Base-by-base conservation (phyloP, 1,284 basidiomycete species). In the Ceratobasidium sp. region DNA sequence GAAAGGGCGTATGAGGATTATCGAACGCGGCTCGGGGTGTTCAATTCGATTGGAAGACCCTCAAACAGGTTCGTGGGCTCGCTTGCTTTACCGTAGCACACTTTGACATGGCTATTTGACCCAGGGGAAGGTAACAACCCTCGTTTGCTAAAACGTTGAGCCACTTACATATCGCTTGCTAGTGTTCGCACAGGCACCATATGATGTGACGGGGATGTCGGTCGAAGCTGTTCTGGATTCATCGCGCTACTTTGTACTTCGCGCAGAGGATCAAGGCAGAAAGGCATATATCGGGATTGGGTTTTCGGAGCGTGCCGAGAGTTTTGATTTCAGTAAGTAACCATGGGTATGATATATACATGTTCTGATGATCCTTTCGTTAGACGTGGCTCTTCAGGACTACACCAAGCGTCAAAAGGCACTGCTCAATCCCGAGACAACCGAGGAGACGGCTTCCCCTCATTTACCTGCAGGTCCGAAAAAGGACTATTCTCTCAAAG, bases 151-250 rank as follows among this genome's bases (percentile, higher is more conserved):
- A 29, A 15, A 8, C 22, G 32, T 43, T 37, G 17, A 13, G n/a
- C 52, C 29, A 19, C 43, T 44, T 3, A 69, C 43, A 67, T 25
- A 29, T 77, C 69, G 52, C 17, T 57, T 32, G 52, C 40, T 78
- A 95, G 92, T 96, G 64, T 99, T 99, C 84, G 98, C 97, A 37
- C 91, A 91, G 80, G 91, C 95, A 11, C 91, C 91, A n/a, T 99
- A 99, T 83, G 92, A 95, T 81, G 88, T 92, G 11, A 86, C 89
- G 44, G 91, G 91, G 61, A 92, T 95, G 6, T 91, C 91, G 37
- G 95, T 99, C 22, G 98, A 99, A 82, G 94, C 96, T 7, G 97
- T 99, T 6, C 88, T 99, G 34, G 97, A 99, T 84, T 97, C 95
- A 0, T 97, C 95, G 9, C 90, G 97, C 64, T 99, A 99, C 84